Evolutionary conservation across 192 early-diverging fungal species (phyloP).

Genomic region (Geosiphon pyriformis): DNA sequence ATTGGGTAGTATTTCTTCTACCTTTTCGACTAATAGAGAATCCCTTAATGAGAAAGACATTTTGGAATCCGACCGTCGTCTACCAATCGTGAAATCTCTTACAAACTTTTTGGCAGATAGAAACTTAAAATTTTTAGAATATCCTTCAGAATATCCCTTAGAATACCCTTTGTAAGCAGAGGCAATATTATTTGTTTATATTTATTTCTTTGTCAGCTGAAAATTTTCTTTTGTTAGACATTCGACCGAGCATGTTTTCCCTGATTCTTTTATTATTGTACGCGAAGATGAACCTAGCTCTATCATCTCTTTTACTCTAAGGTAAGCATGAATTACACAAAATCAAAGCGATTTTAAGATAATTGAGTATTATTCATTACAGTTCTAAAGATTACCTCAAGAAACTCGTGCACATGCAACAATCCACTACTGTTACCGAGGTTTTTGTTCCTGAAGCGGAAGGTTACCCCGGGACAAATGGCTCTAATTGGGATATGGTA

Average conservation of each 20-base stretch:
- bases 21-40: constrained; percentile 5
- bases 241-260: constrained; percentile 83
- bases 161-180: too few species aligned
- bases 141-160: constrained; percentile 73
- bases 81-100: constrained; percentile 71
- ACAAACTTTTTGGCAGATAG: constrained; percentile 68
- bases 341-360: constrained; percentile 18
- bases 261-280: constrained; percentile 79
- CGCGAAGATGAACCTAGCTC: constrained; percentile 91
- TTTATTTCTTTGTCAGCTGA: too few species aligned
- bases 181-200: too few species aligned
- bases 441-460: constrained; percentile 31
- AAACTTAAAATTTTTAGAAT: constrained; percentile 64
- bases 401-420: constrained; percentile 49
- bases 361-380: background rate
- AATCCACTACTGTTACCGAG: constrained; percentile 27
- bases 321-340: constrained; percentile 23
- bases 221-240: constrained; percentile 31
- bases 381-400: constrained; percentile 66
- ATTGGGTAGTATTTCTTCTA: background rate
- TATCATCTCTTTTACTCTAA: constrained; percentile 85
- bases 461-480: constrained; percentile 2
- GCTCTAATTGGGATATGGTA: constrained; percentile 16
- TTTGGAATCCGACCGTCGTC: too few species aligned
- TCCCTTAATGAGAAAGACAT: constrained; percentile 30